phyloP scores from a whole-genome alignment of 768 basidiomycete species.

The Boletus rubroflammeus region DNA sequence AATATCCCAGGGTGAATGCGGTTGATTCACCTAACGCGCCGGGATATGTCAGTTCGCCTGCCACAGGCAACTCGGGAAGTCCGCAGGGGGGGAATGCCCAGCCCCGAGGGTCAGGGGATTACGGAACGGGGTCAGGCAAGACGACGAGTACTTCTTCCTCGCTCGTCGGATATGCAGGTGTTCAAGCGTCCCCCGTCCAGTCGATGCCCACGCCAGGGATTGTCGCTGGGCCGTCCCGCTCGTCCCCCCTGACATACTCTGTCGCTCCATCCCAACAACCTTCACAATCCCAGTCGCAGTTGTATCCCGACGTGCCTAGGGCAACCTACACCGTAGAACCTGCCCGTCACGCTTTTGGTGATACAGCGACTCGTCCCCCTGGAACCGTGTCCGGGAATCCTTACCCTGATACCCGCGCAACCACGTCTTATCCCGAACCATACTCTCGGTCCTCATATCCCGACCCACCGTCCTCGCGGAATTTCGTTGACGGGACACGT shows the following conservation, averaged over 20 bases:
- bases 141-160: constrained; percentile 21
- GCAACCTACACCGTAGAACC: constrained; percentile 18
- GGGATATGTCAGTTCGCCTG: constrained; percentile 48
- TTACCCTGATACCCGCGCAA: constrained; percentile 26
- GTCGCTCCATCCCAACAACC: constrained; percentile 16
- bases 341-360: constrained; percentile 22
- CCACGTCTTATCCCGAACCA: constrained; percentile 23
- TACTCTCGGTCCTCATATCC: constrained; percentile 27
- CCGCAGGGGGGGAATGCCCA: constrained; percentile 35
- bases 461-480: constrained; percentile 24
- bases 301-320: constrained; percentile 26
- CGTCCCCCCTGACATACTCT: constrained; percentile 25
- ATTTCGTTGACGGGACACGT: constrained; percentile 20
- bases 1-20: constrained; percentile 44
- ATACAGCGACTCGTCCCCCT: constrained; percentile 15
- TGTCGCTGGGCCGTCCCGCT: constrained; percentile 18
- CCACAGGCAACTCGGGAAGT: constrained; percentile 57
- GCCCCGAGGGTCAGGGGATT: constrained; percentile 26
- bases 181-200: constrained; percentile 23
- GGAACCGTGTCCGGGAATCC: constrained; percentile 23
- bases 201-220: constrained; percentile 19
- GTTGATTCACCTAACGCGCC: constrained; percentile 48
- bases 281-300: constrained; percentile 22
- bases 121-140: constrained; percentile 20
- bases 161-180: constrained; percentile 22